Conservation (phyloP, 2,329 filamentous ascomycete genomes). For the Helicocarpus griseus region DNA sequence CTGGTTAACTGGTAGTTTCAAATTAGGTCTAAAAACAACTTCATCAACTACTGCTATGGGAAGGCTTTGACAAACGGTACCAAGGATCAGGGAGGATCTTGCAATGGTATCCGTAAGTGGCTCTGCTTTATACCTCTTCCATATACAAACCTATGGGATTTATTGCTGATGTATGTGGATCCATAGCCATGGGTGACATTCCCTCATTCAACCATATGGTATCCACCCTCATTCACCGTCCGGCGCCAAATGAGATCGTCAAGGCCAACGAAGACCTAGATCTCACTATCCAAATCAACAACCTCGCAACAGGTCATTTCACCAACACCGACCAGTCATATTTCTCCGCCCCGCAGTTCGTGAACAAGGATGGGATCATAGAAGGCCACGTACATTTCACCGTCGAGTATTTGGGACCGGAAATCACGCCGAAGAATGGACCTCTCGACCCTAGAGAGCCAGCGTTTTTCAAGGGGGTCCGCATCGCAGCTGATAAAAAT, state of each 20-base stretch:
- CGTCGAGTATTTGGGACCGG: slow-evolving; percentile 37
- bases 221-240: slow-evolving; percentile 42
- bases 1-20: no score
- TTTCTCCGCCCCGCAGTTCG: slow-evolving; percentile 44
- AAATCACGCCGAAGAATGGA: slow-evolving; percentile 41
- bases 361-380: slow-evolving; percentile 30
- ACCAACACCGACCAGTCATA: slow-evolving; percentile 44
- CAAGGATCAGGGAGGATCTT: slow-evolving; percentile 41
- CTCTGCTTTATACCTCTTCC: background rate
- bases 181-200: slow-evolving; percentile 41
- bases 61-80: slow-evolving; percentile 44
- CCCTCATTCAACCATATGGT: slow-evolving; percentile 44
- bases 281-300: slow-evolving; percentile 37
- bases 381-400: slow-evolving; percentile 33
- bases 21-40: slow-evolving; percentile 29
- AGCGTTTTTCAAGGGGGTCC: slow-evolving; percentile 60
- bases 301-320: slow-evolving; percentile 42
- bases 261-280: slow-evolving; percentile 33
- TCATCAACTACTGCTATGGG: slow-evolving; percentile 49
- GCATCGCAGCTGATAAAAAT: slow-evolving; percentile 43
- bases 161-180: background rate
- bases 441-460: slow-evolving; percentile 46
- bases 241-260: slow-evolving; percentile 32
- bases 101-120: slow-evolving; percentile 39
- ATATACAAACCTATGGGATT: background rate